These are phyloP conservation scores for Neofusicoccum sp. DNA, from an alignment of 2,329 filamentous ascomycete genomes.

Conservation along the genomic window DNA sequence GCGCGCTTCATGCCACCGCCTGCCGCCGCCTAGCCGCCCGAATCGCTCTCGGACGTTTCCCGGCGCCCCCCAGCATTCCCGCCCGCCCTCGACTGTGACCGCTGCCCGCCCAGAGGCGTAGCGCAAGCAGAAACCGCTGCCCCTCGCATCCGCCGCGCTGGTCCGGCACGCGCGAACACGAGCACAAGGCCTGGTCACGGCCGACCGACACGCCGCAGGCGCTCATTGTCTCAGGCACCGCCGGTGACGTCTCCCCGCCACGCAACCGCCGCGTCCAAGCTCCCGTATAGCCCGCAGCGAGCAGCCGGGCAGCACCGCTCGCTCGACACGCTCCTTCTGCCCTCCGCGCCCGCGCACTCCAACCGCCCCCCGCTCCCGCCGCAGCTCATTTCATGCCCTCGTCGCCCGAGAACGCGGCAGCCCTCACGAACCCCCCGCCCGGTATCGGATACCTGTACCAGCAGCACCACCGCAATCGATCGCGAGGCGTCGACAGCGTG, in stretches of 20 bases:
- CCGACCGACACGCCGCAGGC: conserved; percentile 6
- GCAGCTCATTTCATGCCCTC: conserved; percentile 22
- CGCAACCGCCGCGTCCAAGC: conserved; percentile 18
- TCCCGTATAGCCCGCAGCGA: conserved; percentile 2
- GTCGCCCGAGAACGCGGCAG: conserved; percentile 37
- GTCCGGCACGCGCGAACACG: conserved; percentile 10
- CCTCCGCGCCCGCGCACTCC: background rate
- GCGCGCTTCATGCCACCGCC: background rate
- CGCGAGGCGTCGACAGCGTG: conserved; percentile 37
- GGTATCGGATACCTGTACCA: conserved; percentile 40
- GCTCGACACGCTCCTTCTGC: background rate
- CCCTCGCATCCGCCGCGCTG: background rate
- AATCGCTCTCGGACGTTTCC: conserved; percentile 12
- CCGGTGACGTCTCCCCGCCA: conserved; percentile 20
- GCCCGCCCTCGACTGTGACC: conserved; percentile 14
- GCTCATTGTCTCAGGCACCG: conserved; percentile 11
- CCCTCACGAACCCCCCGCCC: conserved; percentile 35
- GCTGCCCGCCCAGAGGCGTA: background rate
- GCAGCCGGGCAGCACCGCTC: conserved; percentile 9
- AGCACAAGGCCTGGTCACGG: conserved; percentile 14
- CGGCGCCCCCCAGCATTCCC: conserved; percentile 1
- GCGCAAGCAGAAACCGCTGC: conserved; percentile 7
- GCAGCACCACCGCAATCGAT: conserved; percentile 39
- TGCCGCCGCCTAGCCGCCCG: conserved; percentile 2
- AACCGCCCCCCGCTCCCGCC: background rate